Percentiles rank a stretch among this genome's conserved stretches.
Conservation (phyloP, 305 asterid species). For the Fraxinus paxiana region DNA sequence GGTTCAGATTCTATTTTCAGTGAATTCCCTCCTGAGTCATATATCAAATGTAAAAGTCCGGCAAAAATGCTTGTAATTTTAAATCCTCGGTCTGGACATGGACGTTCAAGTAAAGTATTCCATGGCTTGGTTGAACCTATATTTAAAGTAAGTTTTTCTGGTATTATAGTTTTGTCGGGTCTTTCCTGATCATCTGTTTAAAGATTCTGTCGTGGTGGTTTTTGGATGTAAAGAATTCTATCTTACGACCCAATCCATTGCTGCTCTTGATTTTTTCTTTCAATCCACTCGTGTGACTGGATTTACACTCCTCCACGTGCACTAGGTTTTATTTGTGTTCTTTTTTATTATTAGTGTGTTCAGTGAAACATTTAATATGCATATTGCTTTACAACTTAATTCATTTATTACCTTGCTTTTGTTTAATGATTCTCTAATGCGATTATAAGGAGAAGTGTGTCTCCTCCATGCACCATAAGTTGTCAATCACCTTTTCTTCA, state of each 20-base stretch:
- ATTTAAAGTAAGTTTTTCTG: constrained; percentile 60
- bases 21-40: constrained; percentile 77
- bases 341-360: background rate
- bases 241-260: background rate
- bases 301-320: background rate
- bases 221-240: background rate
- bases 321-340: background rate
- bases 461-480: background rate
- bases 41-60: constrained; percentile 76
- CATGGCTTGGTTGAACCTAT: constrained; percentile 84
- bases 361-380: background rate
- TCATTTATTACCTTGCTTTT: background rate
- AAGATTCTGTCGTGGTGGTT: background rate
- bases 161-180: background rate
- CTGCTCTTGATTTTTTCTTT: background rate
- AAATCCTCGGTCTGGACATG: constrained; percentile 94
- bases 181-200: background rate
- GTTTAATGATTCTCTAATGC: background rate
- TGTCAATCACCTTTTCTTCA: background rate
- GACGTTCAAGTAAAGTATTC: constrained; percentile 93
- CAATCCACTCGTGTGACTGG: background rate
- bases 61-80: constrained; percentile 89
- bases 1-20: constrained; percentile 51
- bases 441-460: background rate
- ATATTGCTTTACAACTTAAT: background rate